Percentiles rank a stretch among this genome's conserved stretches.
Conservation (phyloP, 1,284 basidiomycete species). For the Leccinum subrobustum region DNA sequence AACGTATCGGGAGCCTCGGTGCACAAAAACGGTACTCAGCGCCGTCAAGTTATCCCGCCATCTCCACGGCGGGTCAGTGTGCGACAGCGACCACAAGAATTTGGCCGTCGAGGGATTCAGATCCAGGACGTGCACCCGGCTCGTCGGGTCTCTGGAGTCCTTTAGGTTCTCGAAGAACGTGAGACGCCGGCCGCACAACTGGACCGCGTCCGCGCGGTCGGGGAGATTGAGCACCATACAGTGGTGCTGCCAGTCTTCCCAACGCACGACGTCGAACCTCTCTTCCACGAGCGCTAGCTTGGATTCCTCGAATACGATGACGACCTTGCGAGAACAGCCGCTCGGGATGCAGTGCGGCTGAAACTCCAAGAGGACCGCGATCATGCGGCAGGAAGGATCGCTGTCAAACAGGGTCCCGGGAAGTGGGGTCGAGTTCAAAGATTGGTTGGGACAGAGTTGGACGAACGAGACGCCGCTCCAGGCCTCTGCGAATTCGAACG, state of each 20-base stretch:
- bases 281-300: slow-evolving; percentile 17
- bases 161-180: slow-evolving; percentile 32
- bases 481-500: slow-evolving; percentile 33
- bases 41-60: slow-evolving; percentile 29
- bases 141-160: slow-evolving; percentile 17
- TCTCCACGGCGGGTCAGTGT: slow-evolving; percentile 30
- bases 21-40: slow-evolving; percentile 31
- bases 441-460: slow-evolving; percentile 33
- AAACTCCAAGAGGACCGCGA: slow-evolving; percentile 31
- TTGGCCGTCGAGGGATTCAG: slow-evolving; percentile 30
- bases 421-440: slow-evolving; percentile 15
- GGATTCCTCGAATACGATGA: slow-evolving; percentile 32
- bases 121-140: slow-evolving; percentile 33
- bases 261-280: slow-evolving; percentile 24
- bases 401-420: slow-evolving; percentile 31
- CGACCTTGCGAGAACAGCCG: slow-evolving; percentile 34
- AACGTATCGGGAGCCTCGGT: slow-evolving; percentile 27
- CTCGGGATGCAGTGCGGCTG: slow-evolving; percentile 25
- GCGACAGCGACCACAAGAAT: slow-evolving; percentile 30
- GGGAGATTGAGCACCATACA: slow-evolving; percentile 36
- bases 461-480: slow-evolving; percentile 32
- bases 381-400: slow-evolving; percentile 29
- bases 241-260: slow-evolving; percentile 35
- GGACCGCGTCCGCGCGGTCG: slow-evolving; percentile 31
- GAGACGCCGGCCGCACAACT: slow-evolving; percentile 33